A percentile compares a stretch with the other conserved stretches of the same genome.
phyloP scores from a whole-genome alignment of 352 stramenopile species.

The Stramenopiles sp. region DNA sequence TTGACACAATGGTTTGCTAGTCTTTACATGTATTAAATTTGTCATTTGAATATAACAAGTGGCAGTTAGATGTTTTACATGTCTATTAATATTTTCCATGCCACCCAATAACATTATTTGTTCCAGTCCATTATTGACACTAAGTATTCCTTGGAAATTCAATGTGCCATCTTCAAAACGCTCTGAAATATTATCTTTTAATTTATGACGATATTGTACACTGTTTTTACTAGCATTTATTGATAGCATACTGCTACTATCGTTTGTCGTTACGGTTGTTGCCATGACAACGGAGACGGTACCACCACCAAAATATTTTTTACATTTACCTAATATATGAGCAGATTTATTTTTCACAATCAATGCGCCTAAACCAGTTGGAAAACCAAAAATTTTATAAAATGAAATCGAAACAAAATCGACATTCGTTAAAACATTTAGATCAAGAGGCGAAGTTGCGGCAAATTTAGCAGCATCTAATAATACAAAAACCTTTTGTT shows the following conservation, averaged over 20 bases:
- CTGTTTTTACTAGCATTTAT: too few species aligned
- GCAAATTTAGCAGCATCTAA: slow-evolving; percentile 45
- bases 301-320: slow-evolving; percentile 38
- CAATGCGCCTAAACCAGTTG: slow-evolving; percentile 38
- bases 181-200: not conserved
- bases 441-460: slow-evolving; percentile 32
- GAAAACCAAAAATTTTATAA: slow-evolving; percentile 54
- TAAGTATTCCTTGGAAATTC: slow-evolving; percentile 31
- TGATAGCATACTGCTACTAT: not conserved
- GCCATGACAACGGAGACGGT: slow-evolving; percentile 39
- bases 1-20: slow-evolving; percentile 22
- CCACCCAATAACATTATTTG: not conserved
- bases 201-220: not conserved
- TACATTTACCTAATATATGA: slow-evolving; percentile 22
- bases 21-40: not conserved
- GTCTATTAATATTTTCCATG: not conserved
- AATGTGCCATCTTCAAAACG: slow-evolving; percentile 37
- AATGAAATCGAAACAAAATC: slow-evolving; percentile 52
- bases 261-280: not conserved
- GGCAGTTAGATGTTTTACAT: not conserved
- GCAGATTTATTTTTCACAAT: slow-evolving; percentile 28
- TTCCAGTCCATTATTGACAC: not conserved
- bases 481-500: slow-evolving; percentile 24
- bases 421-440: slow-evolving; percentile 20
- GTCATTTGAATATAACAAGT: not conserved